Conservation (phyloP, 768 basidiomycete species). For the Pleurotus platypus region DNA sequence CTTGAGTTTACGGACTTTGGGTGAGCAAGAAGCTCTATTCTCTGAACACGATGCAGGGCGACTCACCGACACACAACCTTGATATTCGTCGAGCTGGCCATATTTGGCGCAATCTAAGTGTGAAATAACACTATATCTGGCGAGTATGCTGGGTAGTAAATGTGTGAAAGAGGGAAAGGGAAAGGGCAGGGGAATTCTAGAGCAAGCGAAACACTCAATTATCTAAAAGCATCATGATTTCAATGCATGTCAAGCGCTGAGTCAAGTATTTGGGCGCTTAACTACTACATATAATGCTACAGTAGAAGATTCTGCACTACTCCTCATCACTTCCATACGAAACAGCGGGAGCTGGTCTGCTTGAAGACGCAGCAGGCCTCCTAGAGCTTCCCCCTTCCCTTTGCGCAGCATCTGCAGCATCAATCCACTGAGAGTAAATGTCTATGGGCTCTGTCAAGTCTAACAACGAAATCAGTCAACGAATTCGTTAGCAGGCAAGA, state of each 20-base stretch:
- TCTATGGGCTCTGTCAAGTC: conserved; percentile 87
- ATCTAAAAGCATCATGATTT: too few species aligned
- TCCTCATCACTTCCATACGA: conserved; percentile 51
- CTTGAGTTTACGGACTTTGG: conserved; percentile 33
- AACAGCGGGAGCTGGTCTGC: conserved; percentile 44
- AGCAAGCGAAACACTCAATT: not conserved
- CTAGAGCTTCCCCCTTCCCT: conserved; percentile 51
- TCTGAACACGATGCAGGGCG: conserved; percentile 5
- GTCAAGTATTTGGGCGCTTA: too few species aligned
- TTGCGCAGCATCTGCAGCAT: conserved; percentile 82
- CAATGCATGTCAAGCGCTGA: not conserved
- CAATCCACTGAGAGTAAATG: conserved; percentile 91
- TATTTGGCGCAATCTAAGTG: conserved; percentile 25
- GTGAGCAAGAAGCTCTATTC: not conserved
- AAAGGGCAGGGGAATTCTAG: not conserved
- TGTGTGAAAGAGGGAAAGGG: conserved; percentile 5
- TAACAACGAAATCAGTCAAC: conserved; percentile 24
- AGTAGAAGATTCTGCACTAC: conserved; percentile 16
- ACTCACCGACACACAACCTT: conserved; percentile 98
- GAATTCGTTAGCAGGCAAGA: conserved; percentile 2
- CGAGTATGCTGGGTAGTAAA: too few species aligned
- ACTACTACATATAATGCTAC: too few species aligned
- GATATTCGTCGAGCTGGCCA: conserved; percentile 85
- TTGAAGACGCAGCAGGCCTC: conserved; percentile 46
- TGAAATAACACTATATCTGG: too few species aligned